A percentile compares a stretch with the other conserved stretches of the same genome.
Conservation (phyloP, 768 basidiomycete species). For the Tephrocybe sp. region DNA sequence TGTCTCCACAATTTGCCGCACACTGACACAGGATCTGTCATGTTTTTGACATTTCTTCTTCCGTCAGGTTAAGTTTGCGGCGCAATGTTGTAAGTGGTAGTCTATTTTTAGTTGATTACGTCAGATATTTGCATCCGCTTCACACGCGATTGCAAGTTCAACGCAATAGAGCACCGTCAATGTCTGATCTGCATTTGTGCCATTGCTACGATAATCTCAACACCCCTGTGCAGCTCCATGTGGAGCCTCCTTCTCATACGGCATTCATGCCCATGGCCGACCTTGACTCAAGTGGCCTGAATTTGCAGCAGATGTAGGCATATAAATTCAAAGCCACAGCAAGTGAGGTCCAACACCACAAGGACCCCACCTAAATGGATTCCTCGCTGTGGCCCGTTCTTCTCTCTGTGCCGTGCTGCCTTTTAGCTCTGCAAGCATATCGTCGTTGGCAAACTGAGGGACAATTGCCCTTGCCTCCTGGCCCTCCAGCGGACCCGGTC, state of each 20-base stretch:
- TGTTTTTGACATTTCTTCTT: neutral
- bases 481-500: constrained; percentile 27
- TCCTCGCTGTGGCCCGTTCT: neutral
- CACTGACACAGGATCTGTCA: neutral
- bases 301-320: too few relatives aligned
- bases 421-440: neutral
- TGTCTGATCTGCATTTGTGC: neutral
- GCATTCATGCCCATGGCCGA: neutral
- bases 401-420: neutral
- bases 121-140: neutral
- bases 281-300: neutral
- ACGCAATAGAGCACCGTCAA: neutral
- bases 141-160: neutral
- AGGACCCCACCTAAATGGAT: neutral
- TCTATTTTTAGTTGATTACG: neutral
- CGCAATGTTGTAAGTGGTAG: neutral
- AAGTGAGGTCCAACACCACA: neutral
- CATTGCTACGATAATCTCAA: neutral
- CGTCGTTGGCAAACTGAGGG: neutral
- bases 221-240: neutral
- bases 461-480: constrained; percentile 18
- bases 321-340: neutral
- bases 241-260: neutral
- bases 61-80: neutral
- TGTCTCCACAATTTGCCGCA: neutral